Evolutionary conservation across 1,284 basidiomycete species (phyloP).

Genomic region (Phaffia rhodozyma): DNA sequence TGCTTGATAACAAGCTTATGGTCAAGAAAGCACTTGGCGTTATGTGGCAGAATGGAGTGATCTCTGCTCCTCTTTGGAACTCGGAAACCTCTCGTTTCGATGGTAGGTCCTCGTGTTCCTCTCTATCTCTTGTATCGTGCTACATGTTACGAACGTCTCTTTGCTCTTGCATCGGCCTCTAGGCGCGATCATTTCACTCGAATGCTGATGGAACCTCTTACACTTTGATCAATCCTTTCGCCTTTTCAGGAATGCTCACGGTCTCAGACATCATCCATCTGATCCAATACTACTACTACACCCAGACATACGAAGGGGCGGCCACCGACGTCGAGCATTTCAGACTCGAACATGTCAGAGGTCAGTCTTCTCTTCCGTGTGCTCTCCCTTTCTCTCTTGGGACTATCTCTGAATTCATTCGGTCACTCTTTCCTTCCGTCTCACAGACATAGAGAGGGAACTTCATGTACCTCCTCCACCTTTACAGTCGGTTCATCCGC

Average conservation of each 20-base stretch:
- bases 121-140: background rate
- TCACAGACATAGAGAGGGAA: conserved; percentile 81
- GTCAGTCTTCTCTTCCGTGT: conserved; percentile 38
- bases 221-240: conserved; percentile 7
- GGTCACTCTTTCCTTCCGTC: background rate
- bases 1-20: conserved; percentile 85
- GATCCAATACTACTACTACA: conserved; percentile 88
- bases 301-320: conserved; percentile 73
- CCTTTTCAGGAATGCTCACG: conserved; percentile 68
- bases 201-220: background rate
- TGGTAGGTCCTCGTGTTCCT: conserved; percentile 23
- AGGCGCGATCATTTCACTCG: background rate
- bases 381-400: conserved; percentile 6
- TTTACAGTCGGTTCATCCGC: conserved; percentile 76
- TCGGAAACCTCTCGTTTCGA: conserved; percentile 79
- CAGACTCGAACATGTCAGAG: conserved; percentile 72
- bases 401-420: conserved; percentile 18
- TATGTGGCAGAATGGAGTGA: conserved; percentile 68
- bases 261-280: conserved; percentile 91
- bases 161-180: background rate
- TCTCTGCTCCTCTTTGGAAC: conserved; percentile 83
- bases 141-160: conserved; percentile 5
- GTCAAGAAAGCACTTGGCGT: conserved; percentile 88
- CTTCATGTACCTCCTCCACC: conserved; percentile 89
- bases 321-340: conserved; percentile 90